phyloP scores from a whole-genome alignment of 2,329 filamentous ascomycete genomes.

The Aspergillus caelatus region DNA sequence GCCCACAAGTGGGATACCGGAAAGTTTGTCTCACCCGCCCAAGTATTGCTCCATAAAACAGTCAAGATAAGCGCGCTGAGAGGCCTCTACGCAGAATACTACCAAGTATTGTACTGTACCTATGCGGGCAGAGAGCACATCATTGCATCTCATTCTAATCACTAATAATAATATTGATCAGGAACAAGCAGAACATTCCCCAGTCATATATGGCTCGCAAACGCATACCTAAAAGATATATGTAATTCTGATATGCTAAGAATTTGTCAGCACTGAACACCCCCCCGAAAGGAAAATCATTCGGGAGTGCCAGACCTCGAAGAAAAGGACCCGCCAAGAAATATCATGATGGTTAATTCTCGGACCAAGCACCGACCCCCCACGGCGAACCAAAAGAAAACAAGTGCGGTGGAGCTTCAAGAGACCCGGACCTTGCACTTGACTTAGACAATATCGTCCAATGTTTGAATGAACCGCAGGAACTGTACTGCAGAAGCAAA shows the following conservation, averaged over 20 bases:
- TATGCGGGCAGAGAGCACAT: neutral
- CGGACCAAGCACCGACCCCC: slow-evolving; percentile 4
- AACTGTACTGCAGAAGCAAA: slow-evolving; percentile 10
- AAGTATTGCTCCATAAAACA: neutral
- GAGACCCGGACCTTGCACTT: neutral
- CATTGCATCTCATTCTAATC: neutral
- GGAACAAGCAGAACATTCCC: neutral
- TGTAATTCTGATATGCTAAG: neutral
- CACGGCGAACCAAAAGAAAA: neutral
- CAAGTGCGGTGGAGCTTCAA: neutral
- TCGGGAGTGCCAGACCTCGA: neutral
- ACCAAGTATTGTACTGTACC: neutral
- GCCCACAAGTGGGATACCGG: slow-evolving; percentile 8
- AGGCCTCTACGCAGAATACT: neutral
- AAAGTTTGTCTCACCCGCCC: slow-evolving; percentile 7
- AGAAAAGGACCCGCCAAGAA: slow-evolving; percentile 1
- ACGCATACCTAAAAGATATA: neutral
- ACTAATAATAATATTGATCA: neutral
- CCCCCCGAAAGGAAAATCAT: neutral
- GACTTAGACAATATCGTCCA: neutral
- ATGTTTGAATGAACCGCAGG: neutral
- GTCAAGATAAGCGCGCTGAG: neutral
- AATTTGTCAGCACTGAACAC: slow-evolving; percentile 1
- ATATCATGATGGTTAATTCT: slow-evolving; percentile 7
- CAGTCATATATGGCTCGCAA: neutral